Evolutionary conservation across 2,329 filamentous ascomycete species (phyloP).

Genomic region (Fulvia fulva): DNA sequence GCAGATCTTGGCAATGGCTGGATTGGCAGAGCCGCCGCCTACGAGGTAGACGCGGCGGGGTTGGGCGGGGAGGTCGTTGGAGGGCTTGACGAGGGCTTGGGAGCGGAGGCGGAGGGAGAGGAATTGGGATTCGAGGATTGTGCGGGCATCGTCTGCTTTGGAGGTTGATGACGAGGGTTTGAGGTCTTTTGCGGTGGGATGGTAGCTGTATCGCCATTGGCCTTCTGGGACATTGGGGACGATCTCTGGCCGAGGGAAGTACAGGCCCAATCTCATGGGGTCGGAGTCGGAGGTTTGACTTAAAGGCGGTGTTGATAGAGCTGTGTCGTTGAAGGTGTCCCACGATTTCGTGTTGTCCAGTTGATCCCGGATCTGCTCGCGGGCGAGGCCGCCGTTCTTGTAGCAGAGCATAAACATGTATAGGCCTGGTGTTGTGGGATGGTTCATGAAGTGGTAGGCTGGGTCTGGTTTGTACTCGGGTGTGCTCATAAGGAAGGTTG

Average conservation of each 20-base stretch:
- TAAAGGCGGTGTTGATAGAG: constrained; percentile 65
- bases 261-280: constrained; percentile 81
- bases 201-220: constrained; percentile 75
- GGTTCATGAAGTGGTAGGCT: constrained; percentile 96
- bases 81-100: constrained; percentile 61
- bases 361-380: constrained; percentile 81
- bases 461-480: constrained; percentile 85
- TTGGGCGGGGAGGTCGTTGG: constrained; percentile 64
- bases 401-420: constrained; percentile 99
- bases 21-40: constrained; percentile 84
- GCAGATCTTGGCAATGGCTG: constrained; percentile 77
- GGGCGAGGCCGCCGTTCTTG: constrained; percentile 92
- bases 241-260: constrained; percentile 92
- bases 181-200: constrained; percentile 45
- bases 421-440: constrained; percentile 81
- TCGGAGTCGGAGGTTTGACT: constrained; percentile 51
- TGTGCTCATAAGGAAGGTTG: constrained; percentile 96
- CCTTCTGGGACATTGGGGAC: constrained; percentile 85
- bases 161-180: constrained; percentile 42
- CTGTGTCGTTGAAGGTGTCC: constrained; percentile 73
- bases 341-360: constrained; percentile 63
- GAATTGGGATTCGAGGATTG: constrained; percentile 92
- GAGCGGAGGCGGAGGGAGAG: constrained; percentile 86
- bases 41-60: constrained; percentile 90
- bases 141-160: constrained; percentile 64